These are phyloP conservation scores for Starmera dryadoides DNA, from an alignment of 805 yeast genomes.

Conservation along the genomic window DNA sequence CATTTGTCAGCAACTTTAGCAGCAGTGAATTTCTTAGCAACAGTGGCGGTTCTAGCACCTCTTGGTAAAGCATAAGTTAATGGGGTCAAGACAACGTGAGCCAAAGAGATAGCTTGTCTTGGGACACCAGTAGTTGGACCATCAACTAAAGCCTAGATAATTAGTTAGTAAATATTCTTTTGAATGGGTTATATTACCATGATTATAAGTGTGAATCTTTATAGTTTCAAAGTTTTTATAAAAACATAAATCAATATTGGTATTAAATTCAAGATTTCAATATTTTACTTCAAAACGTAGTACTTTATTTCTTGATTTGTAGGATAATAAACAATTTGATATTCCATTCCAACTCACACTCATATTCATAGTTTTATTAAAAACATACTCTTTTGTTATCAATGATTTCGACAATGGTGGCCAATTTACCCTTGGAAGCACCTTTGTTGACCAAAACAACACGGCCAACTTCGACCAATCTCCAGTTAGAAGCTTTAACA, in stretches of 20 bases:
- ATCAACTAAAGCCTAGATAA: slow-evolving; percentile 73
- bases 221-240: slow-evolving; percentile 8
- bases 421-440: slow-evolving; percentile 70
- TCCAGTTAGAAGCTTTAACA: slow-evolving; percentile 97
- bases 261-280: no score
- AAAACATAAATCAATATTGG: no score
- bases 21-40: slow-evolving; percentile 90
- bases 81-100: slow-evolving; percentile 89
- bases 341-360: no score
- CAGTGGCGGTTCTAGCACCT: slow-evolving; percentile 83
- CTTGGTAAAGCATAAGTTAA: slow-evolving; percentile 87
- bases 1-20: slow-evolving; percentile 85
- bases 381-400: slow-evolving; percentile 96
- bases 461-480: slow-evolving; percentile 99
- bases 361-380: background rate
- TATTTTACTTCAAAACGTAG: no score
- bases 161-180: slow-evolving; percentile 24
- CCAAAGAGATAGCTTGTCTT: slow-evolving; percentile 88
- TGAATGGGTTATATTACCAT: no score
- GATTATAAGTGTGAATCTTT: background rate
- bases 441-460: slow-evolving; percentile 88
- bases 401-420: slow-evolving; percentile 96
- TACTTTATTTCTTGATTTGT: no score
- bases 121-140: slow-evolving; percentile 87
- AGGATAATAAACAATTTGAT: no score